These are phyloP conservation scores for Salisapilia sapeloensis DNA, from an alignment of 352 stramenopile genomes.

Conservation along the genomic window DNA sequence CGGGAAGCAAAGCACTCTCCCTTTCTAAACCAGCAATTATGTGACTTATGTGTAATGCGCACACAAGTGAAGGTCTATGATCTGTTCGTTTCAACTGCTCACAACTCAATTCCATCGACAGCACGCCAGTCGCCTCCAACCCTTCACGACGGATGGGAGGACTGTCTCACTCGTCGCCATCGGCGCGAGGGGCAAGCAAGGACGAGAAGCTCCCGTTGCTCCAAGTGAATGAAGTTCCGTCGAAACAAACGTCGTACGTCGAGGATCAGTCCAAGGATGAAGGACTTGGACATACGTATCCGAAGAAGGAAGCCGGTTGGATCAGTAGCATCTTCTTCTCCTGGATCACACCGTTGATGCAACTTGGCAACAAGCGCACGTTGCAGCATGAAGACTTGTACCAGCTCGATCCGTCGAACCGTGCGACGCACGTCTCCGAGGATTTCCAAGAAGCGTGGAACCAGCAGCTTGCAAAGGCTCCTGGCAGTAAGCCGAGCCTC, in stretches of 20 bases:
- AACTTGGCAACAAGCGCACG: slow-evolving; percentile 56
- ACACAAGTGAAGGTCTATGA: too few species aligned
- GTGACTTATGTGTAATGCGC: too few species aligned
- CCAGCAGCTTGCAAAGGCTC: slow-evolving; percentile 9
- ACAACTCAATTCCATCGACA: too few species aligned
- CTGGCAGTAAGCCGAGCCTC: slow-evolving; percentile 29
- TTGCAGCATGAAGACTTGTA: slow-evolving; percentile 74
- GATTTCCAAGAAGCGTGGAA: slow-evolving; percentile 32
- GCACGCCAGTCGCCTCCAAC: too few species aligned
- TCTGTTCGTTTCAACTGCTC: too few species aligned
- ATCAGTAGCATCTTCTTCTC: slow-evolving; percentile 57
- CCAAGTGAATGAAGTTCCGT: too few species aligned
- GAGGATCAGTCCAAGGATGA: background rate
- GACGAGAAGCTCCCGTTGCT: slow-evolving; percentile 16
- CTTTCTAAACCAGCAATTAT: too few species aligned
- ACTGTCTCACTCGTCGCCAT: too few species aligned
- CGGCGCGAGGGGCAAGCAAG: slow-evolving; percentile 2
- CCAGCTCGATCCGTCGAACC: slow-evolving; percentile 64
- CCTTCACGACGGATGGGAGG: too few species aligned
- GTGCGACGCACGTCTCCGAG: slow-evolving; percentile 16
- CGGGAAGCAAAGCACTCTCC: too few species aligned
- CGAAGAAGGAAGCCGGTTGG: slow-evolving; percentile 31
- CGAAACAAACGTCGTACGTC: too few species aligned
- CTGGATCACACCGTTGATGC: slow-evolving; percentile 80
- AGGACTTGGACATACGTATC: slow-evolving; percentile 30